Base-by-base conservation (phyloP, 768 basidiomycete species). In the Sutorius australiensis region DNA sequence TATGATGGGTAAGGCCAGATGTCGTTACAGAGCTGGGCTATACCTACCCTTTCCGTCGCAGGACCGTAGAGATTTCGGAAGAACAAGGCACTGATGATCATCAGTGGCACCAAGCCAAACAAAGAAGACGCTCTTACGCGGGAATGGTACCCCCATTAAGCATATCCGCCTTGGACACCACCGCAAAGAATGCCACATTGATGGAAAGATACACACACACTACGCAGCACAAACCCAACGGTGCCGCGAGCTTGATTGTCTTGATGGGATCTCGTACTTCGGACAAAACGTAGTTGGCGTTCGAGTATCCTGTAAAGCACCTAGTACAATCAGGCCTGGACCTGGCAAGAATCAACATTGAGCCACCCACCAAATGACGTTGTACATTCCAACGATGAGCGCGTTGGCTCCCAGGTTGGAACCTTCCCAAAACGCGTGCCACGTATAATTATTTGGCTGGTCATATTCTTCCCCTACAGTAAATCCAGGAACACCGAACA, bases 101-200 rank as follows among this genome's bases (percentile, higher is more conserved):
- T 54, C 1, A 51, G 55, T 32, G 14, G 6, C 43, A 6, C 43
- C 3, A 37, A 46, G 17, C 4, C 39, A 19, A 36, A 31, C n/a
- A 2, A 30, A 4, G 30, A 13, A 2, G 5, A 31, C 13, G 9
- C 4, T 70, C 83, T 61, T 59, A 84, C 84, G 86, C 89, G n/a
- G 86, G 79, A 46, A 87, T 83, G n/a, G 80, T 73, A 3, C 80
- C 75, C 37, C 85, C 83, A 17, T 69, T 72, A 2, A 86, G 63
- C 38, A 91, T 88, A 55, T 89, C 86, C 6, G 73, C 70, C 62
- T 85, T 87, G 9, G 83, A 82, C 3, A 90, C 83, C 5, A 82
- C 89, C 0, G 84, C 80, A 60, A 87, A 87, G 65, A 88, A 91
- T 6, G 87, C 86, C 8, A 89, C 60, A 56, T 88, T 88, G 48